Conservation (phyloP, 2,329 filamentous ascomycete species). For the Didymella pomorum region DNA sequence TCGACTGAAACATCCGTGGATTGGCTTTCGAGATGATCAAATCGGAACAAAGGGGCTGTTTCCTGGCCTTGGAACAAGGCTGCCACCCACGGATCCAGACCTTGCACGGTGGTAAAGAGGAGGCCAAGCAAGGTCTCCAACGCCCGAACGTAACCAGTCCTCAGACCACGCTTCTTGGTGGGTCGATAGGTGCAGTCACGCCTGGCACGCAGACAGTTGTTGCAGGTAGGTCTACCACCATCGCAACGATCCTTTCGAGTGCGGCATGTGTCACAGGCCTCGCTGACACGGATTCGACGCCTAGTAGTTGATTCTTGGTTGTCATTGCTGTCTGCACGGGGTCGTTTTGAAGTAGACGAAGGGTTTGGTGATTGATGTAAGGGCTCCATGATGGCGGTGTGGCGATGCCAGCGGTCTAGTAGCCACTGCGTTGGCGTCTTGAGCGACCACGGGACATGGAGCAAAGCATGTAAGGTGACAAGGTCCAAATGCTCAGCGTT, state of each 20-base stretch:
- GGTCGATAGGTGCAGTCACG: conserved; percentile 4
- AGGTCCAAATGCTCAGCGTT: neutral
- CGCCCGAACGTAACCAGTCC: conserved; percentile 7
- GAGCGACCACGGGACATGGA: neutral
- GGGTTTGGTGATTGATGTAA: too few species aligned
- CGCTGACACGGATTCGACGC: conserved; percentile 1
- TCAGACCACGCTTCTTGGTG: conserved; percentile 4
- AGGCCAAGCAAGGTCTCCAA: conserved; percentile 4
- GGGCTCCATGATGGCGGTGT: neutral
- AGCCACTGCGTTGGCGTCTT: neutral
- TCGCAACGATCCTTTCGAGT: conserved; percentile 7
- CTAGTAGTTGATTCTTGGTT: neutral
- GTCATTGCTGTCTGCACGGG: neutral
- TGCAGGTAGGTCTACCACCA: conserved; percentile 1
- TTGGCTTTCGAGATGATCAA: neutral
- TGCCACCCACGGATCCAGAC: neutral
- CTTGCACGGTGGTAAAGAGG: neutral
- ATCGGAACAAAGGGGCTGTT: neutral
- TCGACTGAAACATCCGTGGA: neutral
- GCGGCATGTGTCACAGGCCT: conserved; percentile 1
- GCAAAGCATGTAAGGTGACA: neutral
- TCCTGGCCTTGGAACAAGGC: conserved; percentile 3
- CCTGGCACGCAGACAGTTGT: conserved; percentile 4
- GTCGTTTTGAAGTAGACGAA: neutral
- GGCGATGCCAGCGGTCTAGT: neutral